Evolutionary conservation across 73 alveolate species (phyloP).

Genomic region (Paramecium sexaurelia): DNA sequence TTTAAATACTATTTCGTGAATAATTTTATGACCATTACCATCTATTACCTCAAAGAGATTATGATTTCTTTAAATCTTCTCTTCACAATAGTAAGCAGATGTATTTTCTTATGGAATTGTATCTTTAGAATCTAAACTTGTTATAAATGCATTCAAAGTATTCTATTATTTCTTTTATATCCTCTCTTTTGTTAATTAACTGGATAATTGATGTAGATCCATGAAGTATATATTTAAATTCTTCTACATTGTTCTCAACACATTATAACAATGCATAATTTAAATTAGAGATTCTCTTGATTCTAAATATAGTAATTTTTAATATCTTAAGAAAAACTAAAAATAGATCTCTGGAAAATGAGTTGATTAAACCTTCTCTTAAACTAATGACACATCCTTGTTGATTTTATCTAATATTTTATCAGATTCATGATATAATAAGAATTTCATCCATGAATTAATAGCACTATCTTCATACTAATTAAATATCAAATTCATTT

Average conservation of each 20-base stretch:
- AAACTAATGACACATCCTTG: conserved; percentile 25
- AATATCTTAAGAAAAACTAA: conserved; percentile 24
- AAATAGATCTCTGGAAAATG: conserved; percentile 44
- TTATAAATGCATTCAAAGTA: conserved; percentile 35
- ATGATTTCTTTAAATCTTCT: not conserved
- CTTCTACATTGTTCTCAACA: conserved; percentile 42
- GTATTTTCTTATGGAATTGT: not conserved
- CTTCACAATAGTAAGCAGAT: conserved; percentile 20
- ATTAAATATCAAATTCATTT: not conserved
- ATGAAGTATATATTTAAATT: conserved; percentile 28
- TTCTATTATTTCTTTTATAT: not conserved
- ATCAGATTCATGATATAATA: conserved; percentile 24
- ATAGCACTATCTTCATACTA: conserved; percentile 34
- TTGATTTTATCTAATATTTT: conserved; percentile 33
- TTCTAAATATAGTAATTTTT: conserved; percentile 14
- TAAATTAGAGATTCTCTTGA: conserved; percentile 9
- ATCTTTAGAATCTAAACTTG: not conserved
- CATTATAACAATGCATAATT: conserved; percentile 52
- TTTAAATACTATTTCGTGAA: conserved; percentile 21
- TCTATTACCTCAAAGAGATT: conserved; percentile 17
- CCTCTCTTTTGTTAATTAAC: conserved; percentile 9
- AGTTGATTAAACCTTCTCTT: conserved; percentile 15
- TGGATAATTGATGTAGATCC: conserved; percentile 6
- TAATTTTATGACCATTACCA: conserved; percentile 41
- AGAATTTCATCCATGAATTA: conserved; percentile 50